Evolutionary conservation across 164 flowering plant species (phyloP), one percentile per base, ranked within the genome.

Genomic region (Chloranthus sessilifolius): DNA sequence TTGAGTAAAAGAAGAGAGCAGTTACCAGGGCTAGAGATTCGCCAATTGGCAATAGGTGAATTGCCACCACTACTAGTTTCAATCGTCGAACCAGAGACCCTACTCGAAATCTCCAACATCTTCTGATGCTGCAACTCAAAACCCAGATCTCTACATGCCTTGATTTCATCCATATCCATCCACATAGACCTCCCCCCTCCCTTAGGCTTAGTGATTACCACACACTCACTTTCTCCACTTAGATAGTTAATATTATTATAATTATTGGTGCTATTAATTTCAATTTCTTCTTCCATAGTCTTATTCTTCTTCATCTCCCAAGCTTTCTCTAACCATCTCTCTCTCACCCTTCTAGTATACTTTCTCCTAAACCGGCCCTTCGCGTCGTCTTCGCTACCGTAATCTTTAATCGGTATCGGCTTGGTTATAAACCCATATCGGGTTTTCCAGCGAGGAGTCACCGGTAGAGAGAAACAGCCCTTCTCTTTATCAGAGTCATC

Each of bases 81-180:
- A 31, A 59, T 52, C 2, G 67, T 65, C 6, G 81, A 63, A 1
- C 44, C 58, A 0, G 79, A 71, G 30, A 69, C n/a, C 4, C 68
- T 36, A 42, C 47, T 20, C 2, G 75, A 75, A 52, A 58, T 49
- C 54, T 74, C 81, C 50, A 74, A 30, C 72, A 64, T 73, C 15
- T 69, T 53, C 43, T 73, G 67, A 25, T 72, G 75, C 29, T 78
- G 78, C 57, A 82, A 52, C 52, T 80, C 84, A 16, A 83, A 78
- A 25, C 91, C 91, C 12, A 83, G 81, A 44, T 83, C 91, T 27
- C 68, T 62, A 38, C 86, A 80, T 1, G 87, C 91, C 65, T 76
- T 83, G 28, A 80, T 79, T 64, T 83, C 91, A 34, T 71, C 82
- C 67, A 74, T 39, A 47, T 75, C 82, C 91, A 83, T 76, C 20